Base-by-base conservation (phyloP, 2,329 filamentous ascomycete genomes). In the Pyrenophora graminea region DNA sequence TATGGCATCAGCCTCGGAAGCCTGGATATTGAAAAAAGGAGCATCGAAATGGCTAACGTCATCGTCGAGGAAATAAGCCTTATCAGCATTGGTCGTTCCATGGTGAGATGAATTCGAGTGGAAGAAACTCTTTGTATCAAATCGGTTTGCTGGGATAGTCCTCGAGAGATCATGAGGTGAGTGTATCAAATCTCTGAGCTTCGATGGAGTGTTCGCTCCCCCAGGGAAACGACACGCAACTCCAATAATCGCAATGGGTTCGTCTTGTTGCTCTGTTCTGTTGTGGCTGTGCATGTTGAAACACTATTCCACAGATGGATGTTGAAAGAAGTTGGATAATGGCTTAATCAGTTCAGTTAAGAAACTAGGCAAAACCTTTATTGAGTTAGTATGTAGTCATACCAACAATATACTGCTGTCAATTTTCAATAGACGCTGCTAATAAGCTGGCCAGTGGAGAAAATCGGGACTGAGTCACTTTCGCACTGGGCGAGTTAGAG, bases 191-290 rank as follows among this genome's bases (percentile, higher is more conserved):
- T 71, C 45, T 73, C 73, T 75, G 6, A 74, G 69, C 1, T 64
- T 61, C 2, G 68, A 65, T 3, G 71, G 70, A 2, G 59, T 57
- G 13, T 15, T 45, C 9, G 68, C 56, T 4, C 39, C 61, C 13
- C 72, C 71, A 4, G 74, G 68, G 21, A 75, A 66, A n/a, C 72
- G 64, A 45, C 71, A 75, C 10, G 63, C 69, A 31, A 64, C 55
- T 1, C 74, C 74, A 15, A 77, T 55, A 8, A 77, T 68, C 7
- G 72, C 74, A 17, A 67, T 62, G 3, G 63, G 63, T 39, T 66
- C 69, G 21, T 33, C 31, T 23, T 23, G 21, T 23, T 15, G 15
- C 15, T 15, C 15, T 15, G 15, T 15, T 15, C 15, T 15, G 15
- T 15, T 15, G 15, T 15, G 15, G 15, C 15, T 15, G 15, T 15